A percentile compares a stretch with the other conserved stretches of the same genome.
These are phyloP conservation scores for Eucalyptus dawsonii DNA, from an alignment of 345 rosid genomes.

Conservation along the genomic window DNA sequence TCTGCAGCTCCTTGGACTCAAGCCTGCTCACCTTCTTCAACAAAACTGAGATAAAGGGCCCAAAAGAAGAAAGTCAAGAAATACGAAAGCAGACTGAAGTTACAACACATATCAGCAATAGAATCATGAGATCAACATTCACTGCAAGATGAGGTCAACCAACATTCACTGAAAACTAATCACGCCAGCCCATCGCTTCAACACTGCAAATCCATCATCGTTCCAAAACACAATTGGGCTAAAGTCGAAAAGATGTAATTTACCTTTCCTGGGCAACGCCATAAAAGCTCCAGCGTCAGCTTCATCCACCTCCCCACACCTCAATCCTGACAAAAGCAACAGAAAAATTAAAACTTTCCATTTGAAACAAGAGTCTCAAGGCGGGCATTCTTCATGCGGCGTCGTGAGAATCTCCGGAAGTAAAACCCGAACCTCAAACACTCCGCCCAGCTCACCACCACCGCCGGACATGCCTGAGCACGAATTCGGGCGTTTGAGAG, in stretches of 20 bases:
- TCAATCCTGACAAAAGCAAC: not conserved
- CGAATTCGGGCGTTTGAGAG: not conserved
- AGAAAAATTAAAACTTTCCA: not conserved
- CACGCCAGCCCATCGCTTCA: not conserved
- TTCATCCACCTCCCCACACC: not conserved
- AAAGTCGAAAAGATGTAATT: not conserved
- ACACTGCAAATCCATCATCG: not conserved
- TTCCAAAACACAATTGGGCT: not conserved
- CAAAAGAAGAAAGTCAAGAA: not conserved
- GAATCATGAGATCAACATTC: not conserved
- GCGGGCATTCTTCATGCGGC: not conserved
- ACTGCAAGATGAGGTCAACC: not conserved
- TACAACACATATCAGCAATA: not conserved
- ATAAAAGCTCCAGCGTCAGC: not conserved
- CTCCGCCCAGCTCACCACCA: not conserved
- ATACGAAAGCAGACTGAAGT: not conserved
- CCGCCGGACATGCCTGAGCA: not conserved
- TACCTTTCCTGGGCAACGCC: slow-evolving; percentile 7
- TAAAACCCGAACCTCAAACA: not conserved
- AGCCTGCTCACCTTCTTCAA: slow-evolving; percentile 20
- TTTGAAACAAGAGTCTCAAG: not conserved
- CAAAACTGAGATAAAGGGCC: not conserved
- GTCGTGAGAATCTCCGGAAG: not conserved
- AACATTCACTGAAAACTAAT: not conserved
- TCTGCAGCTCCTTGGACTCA: slow-evolving; percentile 8